Evolutionary conservation across 176 grass and related monocot species (phyloP).

Genomic region (Oryza rufipogon): DNA sequence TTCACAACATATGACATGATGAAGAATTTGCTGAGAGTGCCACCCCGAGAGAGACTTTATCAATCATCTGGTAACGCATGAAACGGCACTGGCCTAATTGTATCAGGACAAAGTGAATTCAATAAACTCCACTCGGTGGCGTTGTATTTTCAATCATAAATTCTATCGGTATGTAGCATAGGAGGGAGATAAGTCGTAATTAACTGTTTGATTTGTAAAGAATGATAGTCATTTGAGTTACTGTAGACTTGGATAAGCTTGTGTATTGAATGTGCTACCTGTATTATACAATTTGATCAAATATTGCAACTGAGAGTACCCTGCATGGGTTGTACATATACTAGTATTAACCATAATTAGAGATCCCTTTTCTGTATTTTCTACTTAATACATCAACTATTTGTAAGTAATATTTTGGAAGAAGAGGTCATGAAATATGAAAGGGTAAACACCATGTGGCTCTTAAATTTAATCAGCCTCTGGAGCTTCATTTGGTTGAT

Average conservation of each 20-base stretch:
- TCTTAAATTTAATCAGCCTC: neutral
- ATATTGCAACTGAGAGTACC: neutral
- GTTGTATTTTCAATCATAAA: constrained; percentile 4
- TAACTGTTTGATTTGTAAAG: constrained; percentile 4
- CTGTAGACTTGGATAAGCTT: neutral
- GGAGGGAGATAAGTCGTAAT: neutral
- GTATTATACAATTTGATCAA: constrained; percentile 14
- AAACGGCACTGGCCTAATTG: constrained; percentile 4
- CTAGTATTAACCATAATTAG: constrained; percentile 3
- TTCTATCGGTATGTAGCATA: neutral
- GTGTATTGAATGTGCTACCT: neutral
- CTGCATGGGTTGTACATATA: neutral
- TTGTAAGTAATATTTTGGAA: neutral
- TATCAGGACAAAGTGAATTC: neutral
- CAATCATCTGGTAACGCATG: constrained; percentile 38
- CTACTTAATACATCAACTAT: neutral
- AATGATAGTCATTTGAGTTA: neutral
- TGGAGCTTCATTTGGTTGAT: neutral
- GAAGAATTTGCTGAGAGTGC: constrained; percentile 75
- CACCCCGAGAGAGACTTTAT: constrained; percentile 62
- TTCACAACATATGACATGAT: constrained; percentile 98
- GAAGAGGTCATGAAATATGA: neutral
- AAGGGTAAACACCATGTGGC: neutral
- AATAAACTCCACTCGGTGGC: neutral
- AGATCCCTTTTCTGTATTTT: neutral